A percentile compares a stretch with the other conserved stretches of the same genome.
Conservation (phyloP, 345 rosid genomes). For the Hevea brasiliensis region DNA sequence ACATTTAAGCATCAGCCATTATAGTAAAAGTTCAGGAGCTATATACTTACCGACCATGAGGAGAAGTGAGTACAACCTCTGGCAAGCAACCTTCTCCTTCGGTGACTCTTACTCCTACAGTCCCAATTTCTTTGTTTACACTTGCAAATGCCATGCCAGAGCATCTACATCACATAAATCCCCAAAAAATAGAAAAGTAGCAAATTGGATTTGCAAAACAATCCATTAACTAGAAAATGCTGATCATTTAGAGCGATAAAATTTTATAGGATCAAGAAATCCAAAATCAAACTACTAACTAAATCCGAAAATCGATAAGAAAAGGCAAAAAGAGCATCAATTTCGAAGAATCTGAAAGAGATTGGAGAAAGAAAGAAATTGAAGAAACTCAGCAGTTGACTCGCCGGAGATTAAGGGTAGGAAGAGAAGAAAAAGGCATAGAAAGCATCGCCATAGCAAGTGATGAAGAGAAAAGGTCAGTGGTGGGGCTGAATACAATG, state of each 20-base stretch:
- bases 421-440: constrained; percentile 44
- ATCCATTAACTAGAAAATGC: background rate
- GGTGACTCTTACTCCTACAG: constrained; percentile 59
- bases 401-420: constrained; percentile 46
- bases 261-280: background rate
- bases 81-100: constrained; percentile 92
- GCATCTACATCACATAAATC: constrained; percentile 29
- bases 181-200: background rate
- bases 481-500: background rate
- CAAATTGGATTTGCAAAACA: constrained; percentile 4
- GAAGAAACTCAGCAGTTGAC: constrained; percentile 44
- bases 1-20: background rate
- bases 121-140: constrained; percentile 24
- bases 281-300: background rate
- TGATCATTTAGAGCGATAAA: background rate
- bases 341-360: background rate
- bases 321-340: background rate
- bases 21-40: background rate
- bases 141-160: constrained; percentile 59
- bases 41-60: constrained; percentile 57
- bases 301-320: background rate
- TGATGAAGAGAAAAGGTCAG: background rate
- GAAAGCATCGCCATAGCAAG: constrained; percentile 60
- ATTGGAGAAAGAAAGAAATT: background rate
- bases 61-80: constrained; percentile 72